Conservation (phyloP, 2,329 filamentous ascomycete genomes). For the Apiospora arundinis region DNA sequence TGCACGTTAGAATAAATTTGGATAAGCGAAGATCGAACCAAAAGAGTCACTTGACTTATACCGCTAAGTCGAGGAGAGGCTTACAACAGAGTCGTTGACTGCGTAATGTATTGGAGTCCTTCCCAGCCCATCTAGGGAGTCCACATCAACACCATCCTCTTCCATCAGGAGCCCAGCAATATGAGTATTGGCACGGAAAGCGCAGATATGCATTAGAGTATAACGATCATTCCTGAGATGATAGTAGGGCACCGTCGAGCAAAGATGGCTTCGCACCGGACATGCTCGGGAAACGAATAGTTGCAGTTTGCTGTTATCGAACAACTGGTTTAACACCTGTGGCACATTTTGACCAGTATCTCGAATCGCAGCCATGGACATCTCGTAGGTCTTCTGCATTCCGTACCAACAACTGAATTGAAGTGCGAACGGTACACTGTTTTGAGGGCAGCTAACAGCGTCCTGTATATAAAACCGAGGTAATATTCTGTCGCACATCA, state of each 20-base stretch:
- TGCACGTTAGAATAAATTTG: background rate
- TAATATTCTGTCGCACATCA: background rate
- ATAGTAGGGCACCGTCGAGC: background rate
- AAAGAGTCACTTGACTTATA: background rate
- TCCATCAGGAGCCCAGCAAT: slow-evolving; percentile 4
- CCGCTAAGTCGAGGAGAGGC: background rate
- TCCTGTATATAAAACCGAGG: background rate
- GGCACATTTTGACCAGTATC: background rate
- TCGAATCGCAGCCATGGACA: background rate
- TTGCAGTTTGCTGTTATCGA: background rate
- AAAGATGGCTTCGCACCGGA: background rate
- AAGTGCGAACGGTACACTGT: background rate
- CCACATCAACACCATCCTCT: slow-evolving; percentile 4
- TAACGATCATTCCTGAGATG: background rate
- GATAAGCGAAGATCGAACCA: background rate
- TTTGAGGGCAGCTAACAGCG: background rate
- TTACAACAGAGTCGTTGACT: background rate
- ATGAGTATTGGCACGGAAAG: background rate
- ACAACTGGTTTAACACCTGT: background rate
- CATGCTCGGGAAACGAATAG: background rate
- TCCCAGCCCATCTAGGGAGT: background rate
- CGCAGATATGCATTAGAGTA: background rate
- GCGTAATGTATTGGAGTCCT: background rate
- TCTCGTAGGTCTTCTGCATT: background rate
- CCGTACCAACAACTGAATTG: background rate